Base-by-base conservation (phyloP, 805 yeast genomes). In the Candida germanica region DNA sequence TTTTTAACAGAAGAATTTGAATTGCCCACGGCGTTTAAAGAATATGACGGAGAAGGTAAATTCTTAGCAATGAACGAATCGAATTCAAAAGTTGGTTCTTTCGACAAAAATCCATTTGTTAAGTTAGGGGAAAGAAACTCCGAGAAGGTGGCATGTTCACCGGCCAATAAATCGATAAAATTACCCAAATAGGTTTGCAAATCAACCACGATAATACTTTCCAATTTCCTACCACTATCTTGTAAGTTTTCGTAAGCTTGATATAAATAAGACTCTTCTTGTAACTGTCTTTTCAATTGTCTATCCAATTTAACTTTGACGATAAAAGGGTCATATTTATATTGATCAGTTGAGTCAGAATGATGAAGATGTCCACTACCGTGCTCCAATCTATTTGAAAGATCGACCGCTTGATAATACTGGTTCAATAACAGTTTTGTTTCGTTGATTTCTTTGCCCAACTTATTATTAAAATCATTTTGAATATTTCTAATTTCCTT, bases 201-300 rank as follows among this genome's bases (percentile, higher is more conserved):
- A 57, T 89, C 96, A 56, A 79, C 70, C 23, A 83, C 87, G 15
- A 93, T 93, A 42, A 87, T 91, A 50, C 84, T 80, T 46, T 67
- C 98, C 44, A 93, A 72, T 54, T 88, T 93, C 39, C 81, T 80
- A 33, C 95, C 96, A 1, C 96, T 83, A 24, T 78, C 77, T 64
- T 91, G 95, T 47, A 89, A 71, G 59, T 91, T 89, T 47, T 80
- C 70, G 56, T 76, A 91, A 0, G 97, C 96, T 56, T 89, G 96
- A 53, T 87, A 87, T 31, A 91, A 67, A 51, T 80, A 83, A 59
- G 83, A 83, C 58, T 91, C 97, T 59, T 87, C 96, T 13, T 73
- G 71, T 29, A 91, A 59, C 56, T 87, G 96, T 47, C 73, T 75
- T 49, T 75, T 80, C 51, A 93, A 76, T 58, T 83, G 91, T 53